Conservation (phyloP, 768 basidiomycete genomes). For the Podaxis pistillaris region DNA sequence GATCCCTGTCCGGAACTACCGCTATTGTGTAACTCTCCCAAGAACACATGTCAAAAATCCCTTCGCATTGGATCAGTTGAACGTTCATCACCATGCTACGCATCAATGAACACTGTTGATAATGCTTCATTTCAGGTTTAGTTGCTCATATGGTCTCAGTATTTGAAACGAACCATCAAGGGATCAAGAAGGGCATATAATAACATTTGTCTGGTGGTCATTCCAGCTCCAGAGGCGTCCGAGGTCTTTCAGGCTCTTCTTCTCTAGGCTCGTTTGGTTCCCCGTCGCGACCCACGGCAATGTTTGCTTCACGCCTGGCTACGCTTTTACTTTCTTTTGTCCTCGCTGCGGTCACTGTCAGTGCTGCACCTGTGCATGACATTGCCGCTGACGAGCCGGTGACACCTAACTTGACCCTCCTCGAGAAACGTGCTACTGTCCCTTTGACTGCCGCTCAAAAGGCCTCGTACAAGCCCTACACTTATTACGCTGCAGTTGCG, state of each 20-base stretch:
- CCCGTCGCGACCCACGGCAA: background rate
- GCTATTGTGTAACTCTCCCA: background rate
- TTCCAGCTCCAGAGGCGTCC: background rate
- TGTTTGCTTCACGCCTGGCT: background rate
- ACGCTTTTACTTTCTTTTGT: background rate
- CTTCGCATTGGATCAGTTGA: background rate
- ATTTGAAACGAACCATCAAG: background rate
- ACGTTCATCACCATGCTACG: background rate
- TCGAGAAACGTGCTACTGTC: background rate
- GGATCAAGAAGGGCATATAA: background rate
- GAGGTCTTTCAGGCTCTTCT: background rate
- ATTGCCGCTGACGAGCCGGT: background rate
- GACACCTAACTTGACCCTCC: background rate
- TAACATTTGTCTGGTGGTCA: background rate
- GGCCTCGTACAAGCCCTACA: constrained; percentile 43
- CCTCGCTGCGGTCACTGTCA: background rate
- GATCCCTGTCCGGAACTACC: background rate
- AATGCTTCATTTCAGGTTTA: background rate
- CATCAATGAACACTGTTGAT: background rate
- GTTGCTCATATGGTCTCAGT: background rate
- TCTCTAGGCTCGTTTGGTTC: background rate
- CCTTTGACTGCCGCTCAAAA: constrained; percentile 33
- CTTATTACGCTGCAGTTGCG: constrained; percentile 48
- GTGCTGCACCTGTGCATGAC: background rate
- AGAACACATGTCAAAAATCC: background rate